These are phyloP conservation scores for Mycena maculata DNA, from an alignment of 768 basidiomycete species.

Conservation along the genomic window DNA sequence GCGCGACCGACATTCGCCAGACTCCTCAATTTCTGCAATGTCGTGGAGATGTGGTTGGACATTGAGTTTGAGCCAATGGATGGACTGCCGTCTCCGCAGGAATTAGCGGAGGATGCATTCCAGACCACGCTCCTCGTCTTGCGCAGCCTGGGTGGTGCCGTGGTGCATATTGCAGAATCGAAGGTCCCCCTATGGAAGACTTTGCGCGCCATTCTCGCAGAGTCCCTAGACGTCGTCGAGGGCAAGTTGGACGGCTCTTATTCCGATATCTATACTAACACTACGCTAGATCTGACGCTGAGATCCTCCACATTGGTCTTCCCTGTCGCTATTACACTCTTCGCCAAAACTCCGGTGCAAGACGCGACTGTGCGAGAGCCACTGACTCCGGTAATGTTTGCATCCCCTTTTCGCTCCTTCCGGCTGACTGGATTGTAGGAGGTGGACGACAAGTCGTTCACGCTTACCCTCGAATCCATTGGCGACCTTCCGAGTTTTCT, in stretches of 20 bases:
- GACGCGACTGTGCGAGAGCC: slow-evolving; percentile 44
- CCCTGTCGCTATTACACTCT: slow-evolving; percentile 54
- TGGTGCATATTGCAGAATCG: slow-evolving; percentile 43
- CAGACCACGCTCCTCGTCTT: slow-evolving; percentile 58
- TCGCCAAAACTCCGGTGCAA: slow-evolving; percentile 50
- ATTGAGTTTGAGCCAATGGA: slow-evolving; percentile 52
- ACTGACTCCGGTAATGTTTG: slow-evolving; percentile 47
- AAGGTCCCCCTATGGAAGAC: slow-evolving; percentile 54
- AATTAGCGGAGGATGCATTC: slow-evolving; percentile 61
- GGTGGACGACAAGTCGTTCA: slow-evolving; percentile 46
- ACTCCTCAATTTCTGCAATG: slow-evolving; percentile 64
- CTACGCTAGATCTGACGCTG: slow-evolving; percentile 48
- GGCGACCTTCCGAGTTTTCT: slow-evolving; percentile 60
- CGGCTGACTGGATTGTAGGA: slow-evolving; percentile 44
- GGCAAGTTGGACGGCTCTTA: slow-evolving; percentile 47
- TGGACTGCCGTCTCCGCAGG: slow-evolving; percentile 57
- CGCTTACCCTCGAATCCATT: slow-evolving; percentile 51
- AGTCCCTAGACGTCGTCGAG: slow-evolving; percentile 53
- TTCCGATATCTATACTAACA: slow-evolving; percentile 3
- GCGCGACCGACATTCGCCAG: slow-evolving; percentile 62
- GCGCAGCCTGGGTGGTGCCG: slow-evolving; percentile 56
- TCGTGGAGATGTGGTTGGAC: slow-evolving; percentile 71
- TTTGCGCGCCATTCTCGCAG: slow-evolving; percentile 53
- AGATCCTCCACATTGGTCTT: slow-evolving; percentile 48
- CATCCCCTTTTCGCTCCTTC: background rate